Evolutionary conservation across 2,329 filamentous ascomycete genomes (phyloP).

Genomic region (Colletotrichum costaricense): DNA sequence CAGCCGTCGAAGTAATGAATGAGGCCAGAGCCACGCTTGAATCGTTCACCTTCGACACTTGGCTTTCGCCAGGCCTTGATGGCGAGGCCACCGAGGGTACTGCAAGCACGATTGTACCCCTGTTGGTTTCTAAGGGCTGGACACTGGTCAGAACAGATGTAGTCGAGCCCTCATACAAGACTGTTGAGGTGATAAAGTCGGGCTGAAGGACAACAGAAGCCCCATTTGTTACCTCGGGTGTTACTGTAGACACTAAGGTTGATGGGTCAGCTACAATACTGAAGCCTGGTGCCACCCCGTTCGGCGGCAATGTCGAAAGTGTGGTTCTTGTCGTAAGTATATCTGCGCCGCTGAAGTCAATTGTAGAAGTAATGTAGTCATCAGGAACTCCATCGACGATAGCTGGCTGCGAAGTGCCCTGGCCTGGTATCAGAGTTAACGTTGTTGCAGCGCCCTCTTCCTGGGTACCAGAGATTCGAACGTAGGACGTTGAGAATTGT

Average conservation of each 20-base stretch:
- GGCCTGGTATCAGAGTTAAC: not conserved
- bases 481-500: not conserved
- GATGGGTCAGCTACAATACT: conserved; percentile 1
- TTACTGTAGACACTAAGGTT: not conserved
- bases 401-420: not conserved
- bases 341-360: not conserved
- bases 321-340: not conserved
- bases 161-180: not conserved
- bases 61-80: not conserved
- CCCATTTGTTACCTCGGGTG: no score
- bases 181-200: conserved; percentile 3
- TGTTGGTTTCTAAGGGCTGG: not conserved
- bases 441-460: not conserved
- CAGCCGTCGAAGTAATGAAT: not conserved
- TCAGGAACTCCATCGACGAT: conserved; percentile 2
- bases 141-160: not conserved
- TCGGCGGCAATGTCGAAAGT: conserved; percentile 1
- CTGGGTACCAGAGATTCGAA: not conserved
- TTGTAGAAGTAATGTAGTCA: not conserved
- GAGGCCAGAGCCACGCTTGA: not conserved
- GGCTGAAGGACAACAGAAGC: not conserved
- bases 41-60: not conserved
- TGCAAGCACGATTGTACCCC: not conserved
- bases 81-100: not conserved
- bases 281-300: not conserved